Percentiles rank a stretch among this genome's conserved stretches.
Evolutionary conservation across 2,329 filamentous ascomycete genomes (phyloP).

Genomic region (Hypoxylon sp.): DNA sequence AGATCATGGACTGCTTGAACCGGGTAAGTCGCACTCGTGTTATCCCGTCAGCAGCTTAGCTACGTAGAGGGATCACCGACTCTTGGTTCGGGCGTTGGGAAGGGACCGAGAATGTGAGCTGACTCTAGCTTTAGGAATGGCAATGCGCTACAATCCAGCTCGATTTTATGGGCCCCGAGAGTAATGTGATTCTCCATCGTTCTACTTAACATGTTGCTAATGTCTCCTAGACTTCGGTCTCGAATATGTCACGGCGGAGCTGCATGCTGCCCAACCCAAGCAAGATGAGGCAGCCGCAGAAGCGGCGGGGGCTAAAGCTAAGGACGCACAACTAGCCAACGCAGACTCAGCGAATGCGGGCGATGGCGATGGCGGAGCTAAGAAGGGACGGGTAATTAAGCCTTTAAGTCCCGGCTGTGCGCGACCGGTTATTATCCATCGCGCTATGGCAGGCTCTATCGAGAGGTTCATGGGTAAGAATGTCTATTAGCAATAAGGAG

Average conservation of each 20-base stretch:
- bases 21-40: conserved; percentile 66
- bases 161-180: conserved; percentile 77
- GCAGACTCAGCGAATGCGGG: conserved; percentile 39
- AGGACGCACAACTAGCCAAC: conserved; percentile 49
- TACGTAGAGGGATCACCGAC: not conserved
- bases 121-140: conserved; percentile 59
- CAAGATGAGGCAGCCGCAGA: conserved; percentile 30
- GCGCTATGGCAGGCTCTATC: conserved; percentile 81
- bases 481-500: not conserved
- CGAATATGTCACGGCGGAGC: conserved; percentile 83
- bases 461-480: conserved; percentile 70
- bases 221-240: conserved; percentile 88
- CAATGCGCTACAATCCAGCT: conserved; percentile 96
- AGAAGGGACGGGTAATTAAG: conserved; percentile 58
- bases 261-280: conserved; percentile 28
- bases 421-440: conserved; percentile 88
- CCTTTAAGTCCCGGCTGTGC: conserved; percentile 77
- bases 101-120: conserved; percentile 5
- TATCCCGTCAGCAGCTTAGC: not conserved
- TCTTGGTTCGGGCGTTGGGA: not conserved
- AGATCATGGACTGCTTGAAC: conserved; percentile 87
- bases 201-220: conserved; percentile 12
- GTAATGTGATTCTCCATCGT: conserved; percentile 15
- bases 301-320: conserved; percentile 60
- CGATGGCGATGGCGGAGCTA: conserved; percentile 19